phyloP scores from a whole-genome alignment of 495 filamentous ascomycete genomes.

The Halenospora varia region DNA sequence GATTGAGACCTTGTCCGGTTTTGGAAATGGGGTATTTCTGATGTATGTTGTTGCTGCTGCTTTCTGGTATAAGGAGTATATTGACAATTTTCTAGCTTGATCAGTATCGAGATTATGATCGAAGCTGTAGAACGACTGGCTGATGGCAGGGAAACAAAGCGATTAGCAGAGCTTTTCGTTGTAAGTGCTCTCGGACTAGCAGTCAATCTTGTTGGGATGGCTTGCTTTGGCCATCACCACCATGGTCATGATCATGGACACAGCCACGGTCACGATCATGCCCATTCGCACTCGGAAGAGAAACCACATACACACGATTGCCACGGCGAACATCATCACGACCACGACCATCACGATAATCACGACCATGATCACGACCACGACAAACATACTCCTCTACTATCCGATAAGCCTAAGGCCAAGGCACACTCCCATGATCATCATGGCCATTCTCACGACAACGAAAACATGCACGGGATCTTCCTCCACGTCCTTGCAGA shows the following conservation, averaged over 20 bases:
- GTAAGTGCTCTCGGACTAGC: slow-evolving; percentile 80
- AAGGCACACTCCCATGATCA: neutral
- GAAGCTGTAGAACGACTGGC: slow-evolving; percentile 86
- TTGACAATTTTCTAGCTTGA: slow-evolving; percentile 53
- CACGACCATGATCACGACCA: slow-evolving; percentile 24
- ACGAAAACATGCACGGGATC: slow-evolving; percentile 99
- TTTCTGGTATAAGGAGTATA: neutral
- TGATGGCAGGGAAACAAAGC: slow-evolving; percentile 74
- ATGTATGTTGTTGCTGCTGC: slow-evolving; percentile 52
- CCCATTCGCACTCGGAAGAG: slow-evolving; percentile 27
- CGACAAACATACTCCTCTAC: slow-evolving; percentile 14
- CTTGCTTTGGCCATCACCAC: slow-evolving; percentile 75
- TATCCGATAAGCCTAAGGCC: slow-evolving; percentile 22
- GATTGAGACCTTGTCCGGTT: slow-evolving; percentile 92
- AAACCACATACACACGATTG: slow-evolving; percentile 7
- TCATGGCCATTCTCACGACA: slow-evolving; percentile 60
- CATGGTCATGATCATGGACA: slow-evolving; percentile 55
- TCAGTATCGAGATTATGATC: slow-evolving; percentile 94
- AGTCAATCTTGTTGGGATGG: slow-evolving; percentile 90
- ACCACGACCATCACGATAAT: slow-evolving; percentile 16
- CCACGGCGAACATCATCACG: slow-evolving; percentile 14
- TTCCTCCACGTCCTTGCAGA: slow-evolving; percentile 95
- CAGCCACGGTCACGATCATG: slow-evolving; percentile 30
- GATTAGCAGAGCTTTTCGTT: slow-evolving; percentile 79
- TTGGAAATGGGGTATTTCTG: slow-evolving; percentile 94